Base-by-base conservation (phyloP, 192 early-diverging fungal species). In the Helicostylum pulchrum region DNA sequence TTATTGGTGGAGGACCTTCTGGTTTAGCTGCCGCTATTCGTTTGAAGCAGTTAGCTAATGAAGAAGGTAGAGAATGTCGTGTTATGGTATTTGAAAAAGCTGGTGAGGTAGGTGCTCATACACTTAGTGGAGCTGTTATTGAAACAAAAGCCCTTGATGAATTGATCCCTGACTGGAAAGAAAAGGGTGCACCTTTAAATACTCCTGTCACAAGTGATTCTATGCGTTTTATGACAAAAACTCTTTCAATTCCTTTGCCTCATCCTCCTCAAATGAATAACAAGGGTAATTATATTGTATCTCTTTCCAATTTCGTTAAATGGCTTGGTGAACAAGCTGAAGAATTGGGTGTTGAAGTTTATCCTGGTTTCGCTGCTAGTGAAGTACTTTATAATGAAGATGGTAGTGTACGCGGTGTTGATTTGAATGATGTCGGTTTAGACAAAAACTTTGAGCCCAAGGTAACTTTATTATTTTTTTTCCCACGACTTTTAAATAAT, bases 291-390 rank as follows among this genome's bases (percentile, higher is more conserved):
- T 99, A 94, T 77, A 96, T 99, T 71, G 88, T 99, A 8, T 95
- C 93, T 7, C 77, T 99, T 50, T 92, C 84, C 68, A 93, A 95
- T 73, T 93, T 97, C 74, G 90, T 91, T 53, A 85, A 88, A 72
- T 99, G 97, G 97, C 77, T 99, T 23, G 95, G 95, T 51, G 94
- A 96, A 67, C 90, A 94, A 66, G 97, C 97, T 32, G 97, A 97
- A 73, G 95, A 97, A 70, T 75, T 88, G 19, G 95, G 94, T 39
- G 95, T 97, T 23, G 97, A 99, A 49, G 77, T 99, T 44, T 99
- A 96, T 71, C 90, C 94, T 0, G 85, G 85, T 11, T 95, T 95
- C 68, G 91, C 97, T 51, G 97, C 91, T 10, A 88, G 88, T 50
- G 92, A 97, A 84, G 87, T 98, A 52, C 75, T 97, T 7, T 99